Evolutionary conservation across 371 early-diverging fungal species (phyloP), one percentile per base, ranked within the genome.

Genomic region (Chytridiales sp.): DNA sequence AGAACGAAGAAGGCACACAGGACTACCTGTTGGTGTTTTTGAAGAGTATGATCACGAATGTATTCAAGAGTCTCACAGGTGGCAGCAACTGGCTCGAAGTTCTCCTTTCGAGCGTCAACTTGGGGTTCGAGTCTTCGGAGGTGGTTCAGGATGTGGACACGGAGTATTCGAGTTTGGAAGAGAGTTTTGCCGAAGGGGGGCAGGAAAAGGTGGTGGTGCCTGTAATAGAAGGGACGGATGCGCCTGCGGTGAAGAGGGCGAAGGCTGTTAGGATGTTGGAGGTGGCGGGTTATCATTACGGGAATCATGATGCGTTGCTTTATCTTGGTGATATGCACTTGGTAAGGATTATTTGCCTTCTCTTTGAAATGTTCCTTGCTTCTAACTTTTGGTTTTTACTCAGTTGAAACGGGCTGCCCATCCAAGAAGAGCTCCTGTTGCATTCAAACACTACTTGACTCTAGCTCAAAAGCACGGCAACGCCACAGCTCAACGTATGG

Each of bases 401-500:
- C 41, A 68, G 72, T 59, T 64, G 38, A 59, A 59, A 2, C 50
- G 57, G n/a, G 62, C 60, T 31, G 47, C 49, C 5, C 67, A 70
- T 38, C 50, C 46, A 8, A 38, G 73, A 24, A 71, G 75, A 40
- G 64, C 66, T 8, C 42, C 59, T 13, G 21, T 36, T 4, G 74
- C 77, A 5, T 57, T 73, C 40, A 9, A 49, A 0, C 55, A 70
- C 47, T 75, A 62, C 50, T 17, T n/a, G 17, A 24, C 17, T 1
- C 59, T 73, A 4, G 68, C 74, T 3, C 47, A 55, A 5, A 34
- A 49, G 15, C 77, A 74, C 30, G 97, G 95, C 38, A 87, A 93
- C 64, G 80, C 91, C 4, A 82, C 86, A 3, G 96, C 92, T 15
- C 97, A 93, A 64, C 86, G 91, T 34, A 87, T 88, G 80, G 68